Conservation (phyloP, 331 rosid genomes). For the Pyrus hybrid region DNA sequence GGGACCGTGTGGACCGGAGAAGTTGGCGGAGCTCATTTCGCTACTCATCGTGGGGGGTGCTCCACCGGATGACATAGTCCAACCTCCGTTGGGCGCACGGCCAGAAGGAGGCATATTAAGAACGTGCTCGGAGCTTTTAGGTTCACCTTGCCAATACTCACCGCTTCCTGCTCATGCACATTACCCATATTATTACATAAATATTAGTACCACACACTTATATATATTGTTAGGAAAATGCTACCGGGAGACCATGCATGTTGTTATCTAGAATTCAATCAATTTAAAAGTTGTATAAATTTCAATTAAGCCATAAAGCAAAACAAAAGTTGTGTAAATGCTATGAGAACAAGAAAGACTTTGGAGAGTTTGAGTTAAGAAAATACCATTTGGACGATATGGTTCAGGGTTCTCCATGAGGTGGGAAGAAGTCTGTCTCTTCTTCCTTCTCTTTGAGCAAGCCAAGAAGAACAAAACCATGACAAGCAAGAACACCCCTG, state of each 20-base stretch:
- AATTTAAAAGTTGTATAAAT: too few relatives aligned
- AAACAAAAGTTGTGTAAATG: too few relatives aligned
- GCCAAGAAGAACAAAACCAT: constrained; percentile 7
- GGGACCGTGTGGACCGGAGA: constrained; percentile 47
- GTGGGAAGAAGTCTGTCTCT: background rate
- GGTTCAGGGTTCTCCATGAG: constrained; percentile 13
- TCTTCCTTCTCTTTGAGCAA: constrained; percentile 40
- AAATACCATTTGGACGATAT: background rate
- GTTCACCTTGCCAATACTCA: background rate
- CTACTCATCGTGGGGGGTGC: constrained; percentile 15
- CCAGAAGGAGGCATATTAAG: constrained; percentile 3
- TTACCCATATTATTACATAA: too few relatives aligned
- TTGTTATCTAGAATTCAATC: too few relatives aligned
- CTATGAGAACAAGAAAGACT: too few relatives aligned
- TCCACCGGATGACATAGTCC: background rate
- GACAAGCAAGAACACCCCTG: constrained; percentile 36
- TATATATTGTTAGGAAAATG: too few relatives aligned
- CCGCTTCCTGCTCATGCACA: background rate
- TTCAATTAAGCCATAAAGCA: too few relatives aligned
- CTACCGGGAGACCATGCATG: too few relatives aligned
- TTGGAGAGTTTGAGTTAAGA: background rate
- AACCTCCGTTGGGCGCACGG: constrained; percentile 1
- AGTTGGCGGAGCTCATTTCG: constrained; percentile 38
- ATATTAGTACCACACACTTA: too few relatives aligned
- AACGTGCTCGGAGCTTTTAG: background rate